Base-by-base conservation (phyloP, 495 filamentous ascomycete species). In the Staphylotrichum longicolle region DNA sequence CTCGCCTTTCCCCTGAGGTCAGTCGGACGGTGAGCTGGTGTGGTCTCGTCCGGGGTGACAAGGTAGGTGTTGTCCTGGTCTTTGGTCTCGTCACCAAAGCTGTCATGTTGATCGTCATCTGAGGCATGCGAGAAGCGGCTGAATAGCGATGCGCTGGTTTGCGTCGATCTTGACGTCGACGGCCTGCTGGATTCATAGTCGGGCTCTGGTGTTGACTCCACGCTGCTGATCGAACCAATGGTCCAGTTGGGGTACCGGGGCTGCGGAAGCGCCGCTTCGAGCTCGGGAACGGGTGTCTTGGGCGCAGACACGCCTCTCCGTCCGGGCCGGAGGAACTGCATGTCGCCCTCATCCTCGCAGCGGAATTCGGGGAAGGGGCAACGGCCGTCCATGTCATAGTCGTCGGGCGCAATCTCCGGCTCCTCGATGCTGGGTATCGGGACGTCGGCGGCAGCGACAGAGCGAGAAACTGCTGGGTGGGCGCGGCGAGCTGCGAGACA, bases 381-480 rank as follows among this genome's bases (percentile, higher is more conserved):
- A 11, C 54, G 49, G 7, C 59, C 60, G 41, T 61, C 54, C 72
- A 75, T 80, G 37, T 75, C 72, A 34, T 64, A 68, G 62, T 77
- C 78, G 42, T 69, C 60, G 27, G 66, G 33, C 11, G 63, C 66
- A 2, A 68, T 45, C 34, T 72, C 66, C 11, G 70, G 69, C 59
- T 75, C 69, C 65, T 84, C 80, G 33, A 84, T 82, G 60, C 80
- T 82, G 27, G 81, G 81, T 35, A 83, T 78, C 37, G 80, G 78
- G n/a, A 80, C 68, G 67, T 82, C 79, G 58, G 81, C 82, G 40
- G 82, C 80, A 47, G 79, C 82, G 42, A 84, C 81, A 4, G 81
- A 83, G 80, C 81, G 4, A 84, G 73, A 59, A 84, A 84, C 32
- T 83, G 79, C 58, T 83, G 77, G 4, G 82, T 82, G 1, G 82